A percentile compares a stretch with the other conserved stretches of the same genome.
phyloP scores from a whole-genome alignment of 169 alveolate species.

The Plasmodium knowlesi region DNA sequence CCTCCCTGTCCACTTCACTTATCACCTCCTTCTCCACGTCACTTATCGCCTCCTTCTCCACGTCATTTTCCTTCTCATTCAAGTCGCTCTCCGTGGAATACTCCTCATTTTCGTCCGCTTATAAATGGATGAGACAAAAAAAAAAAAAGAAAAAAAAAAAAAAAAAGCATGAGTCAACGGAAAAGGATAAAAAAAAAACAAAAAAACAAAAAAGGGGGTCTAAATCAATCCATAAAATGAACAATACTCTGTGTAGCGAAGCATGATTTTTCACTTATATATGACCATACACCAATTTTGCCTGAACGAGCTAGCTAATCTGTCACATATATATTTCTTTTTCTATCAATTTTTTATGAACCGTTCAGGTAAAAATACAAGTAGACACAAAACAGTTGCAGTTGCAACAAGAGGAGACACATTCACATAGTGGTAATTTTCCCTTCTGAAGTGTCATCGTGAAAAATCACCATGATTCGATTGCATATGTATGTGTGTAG shows the following conservation, averaged over 20 bases:
- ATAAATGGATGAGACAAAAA: background rate
- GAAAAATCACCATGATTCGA: background rate
- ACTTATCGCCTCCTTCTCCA: background rate
- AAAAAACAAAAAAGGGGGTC: too few species aligned
- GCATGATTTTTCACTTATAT: background rate
- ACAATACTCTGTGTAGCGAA: background rate
- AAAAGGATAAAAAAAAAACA: background rate
- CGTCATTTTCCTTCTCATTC: constrained; percentile 1
- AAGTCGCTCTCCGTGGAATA: background rate
- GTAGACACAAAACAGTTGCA: background rate
- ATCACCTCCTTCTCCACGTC: background rate
- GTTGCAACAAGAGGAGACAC: background rate
- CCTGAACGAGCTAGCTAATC: background rate
- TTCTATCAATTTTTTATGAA: background rate
- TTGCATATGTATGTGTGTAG: background rate
- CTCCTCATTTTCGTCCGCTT: background rate
- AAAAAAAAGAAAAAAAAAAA: background rate
- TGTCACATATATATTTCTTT: background rate
- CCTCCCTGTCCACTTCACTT: background rate
- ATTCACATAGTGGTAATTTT: background rate
- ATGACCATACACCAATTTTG: background rate
- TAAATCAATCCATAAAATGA: background rate
- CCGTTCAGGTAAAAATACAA: background rate
- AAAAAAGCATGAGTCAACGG: background rate
- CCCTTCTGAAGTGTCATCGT: background rate